Evolutionary conservation across 2,329 filamentous ascomycete genomes (phyloP).

Genomic region (Pseudofabraea citricarpa): DNA sequence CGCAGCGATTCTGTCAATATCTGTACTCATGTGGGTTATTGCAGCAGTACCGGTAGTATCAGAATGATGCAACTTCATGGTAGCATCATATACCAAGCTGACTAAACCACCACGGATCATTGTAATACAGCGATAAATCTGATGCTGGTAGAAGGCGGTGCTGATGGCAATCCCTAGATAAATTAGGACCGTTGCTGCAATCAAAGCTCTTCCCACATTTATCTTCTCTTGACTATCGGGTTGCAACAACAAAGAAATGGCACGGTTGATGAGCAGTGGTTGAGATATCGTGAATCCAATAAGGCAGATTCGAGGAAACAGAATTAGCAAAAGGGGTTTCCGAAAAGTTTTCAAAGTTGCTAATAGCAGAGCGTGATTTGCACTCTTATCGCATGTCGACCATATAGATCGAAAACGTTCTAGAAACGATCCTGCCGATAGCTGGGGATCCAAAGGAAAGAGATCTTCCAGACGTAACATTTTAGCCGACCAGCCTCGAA

Average conservation of each 20-base stretch:
- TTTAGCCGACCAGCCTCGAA: slow-evolving; percentile 11
- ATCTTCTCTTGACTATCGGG: background rate
- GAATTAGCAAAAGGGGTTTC: background rate
- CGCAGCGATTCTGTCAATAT: background rate
- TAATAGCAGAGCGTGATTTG: background rate
- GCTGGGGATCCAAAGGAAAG: background rate
- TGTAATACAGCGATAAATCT: background rate
- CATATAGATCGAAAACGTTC: background rate
- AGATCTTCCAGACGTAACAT: background rate
- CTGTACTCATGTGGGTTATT: background rate
- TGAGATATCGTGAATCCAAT: background rate
- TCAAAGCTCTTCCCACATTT: background rate
- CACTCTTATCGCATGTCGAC: background rate
- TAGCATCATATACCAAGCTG: background rate
- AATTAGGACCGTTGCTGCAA: background rate
- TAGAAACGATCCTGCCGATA: background rate
- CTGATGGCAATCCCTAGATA: background rate
- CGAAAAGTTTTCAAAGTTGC: background rate
- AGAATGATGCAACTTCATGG: background rate
- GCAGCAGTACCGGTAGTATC: background rate
- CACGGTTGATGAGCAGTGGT: background rate
- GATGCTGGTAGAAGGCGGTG: background rate
- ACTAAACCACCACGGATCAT: background rate
- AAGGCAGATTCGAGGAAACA: background rate
- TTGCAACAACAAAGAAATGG: background rate